These are phyloP conservation scores for Botrytis porri DNA, from an alignment of 2,329 filamentous ascomycete genomes.

Conservation along the genomic window DNA sequence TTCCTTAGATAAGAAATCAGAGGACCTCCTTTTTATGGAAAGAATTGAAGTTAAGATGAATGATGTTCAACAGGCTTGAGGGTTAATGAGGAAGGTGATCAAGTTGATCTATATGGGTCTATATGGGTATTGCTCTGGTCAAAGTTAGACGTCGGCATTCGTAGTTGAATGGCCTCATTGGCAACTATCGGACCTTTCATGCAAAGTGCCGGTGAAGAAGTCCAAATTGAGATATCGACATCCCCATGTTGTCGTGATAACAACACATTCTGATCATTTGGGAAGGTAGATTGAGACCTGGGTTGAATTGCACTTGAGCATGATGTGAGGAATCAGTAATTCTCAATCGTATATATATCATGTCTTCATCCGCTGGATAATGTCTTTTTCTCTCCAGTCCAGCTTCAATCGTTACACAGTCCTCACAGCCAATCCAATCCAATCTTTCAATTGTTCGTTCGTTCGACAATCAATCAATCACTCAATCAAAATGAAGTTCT, in stretches of 20 bases:
- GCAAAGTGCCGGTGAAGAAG: slow-evolving; percentile 10
- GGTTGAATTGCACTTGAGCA: background rate
- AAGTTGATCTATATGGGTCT: background rate
- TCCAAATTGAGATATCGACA: slow-evolving; percentile 8
- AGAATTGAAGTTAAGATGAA: background rate
- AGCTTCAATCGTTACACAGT: slow-evolving; percentile 12
- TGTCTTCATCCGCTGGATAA: background rate
- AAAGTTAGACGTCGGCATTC: slow-evolving; percentile 7
- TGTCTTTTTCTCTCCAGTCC: slow-evolving; percentile 15
- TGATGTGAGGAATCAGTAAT: background rate
- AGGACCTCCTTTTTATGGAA: slow-evolving; percentile 19
- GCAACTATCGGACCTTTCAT: background rate
- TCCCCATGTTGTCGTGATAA: background rate
- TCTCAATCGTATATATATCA: slow-evolving; percentile 18
- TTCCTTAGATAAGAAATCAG: slow-evolving; percentile 16
- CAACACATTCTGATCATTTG: slow-evolving; percentile 6
- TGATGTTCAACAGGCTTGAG: background rate
- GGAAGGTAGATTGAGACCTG: slow-evolving; percentile 16
- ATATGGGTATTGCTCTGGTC: background rate
- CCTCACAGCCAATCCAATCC: slow-evolving; percentile 12
- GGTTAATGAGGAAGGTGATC: slow-evolving; percentile 16
- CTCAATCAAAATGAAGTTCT: slow-evolving; percentile 49
- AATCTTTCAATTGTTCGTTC: slow-evolving; percentile 9
- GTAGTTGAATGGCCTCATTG: background rate
- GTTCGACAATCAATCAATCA: slow-evolving; percentile 2